Conservation (phyloP, 148 eudicot genomes). For the Talinum fruticosum region DNA sequence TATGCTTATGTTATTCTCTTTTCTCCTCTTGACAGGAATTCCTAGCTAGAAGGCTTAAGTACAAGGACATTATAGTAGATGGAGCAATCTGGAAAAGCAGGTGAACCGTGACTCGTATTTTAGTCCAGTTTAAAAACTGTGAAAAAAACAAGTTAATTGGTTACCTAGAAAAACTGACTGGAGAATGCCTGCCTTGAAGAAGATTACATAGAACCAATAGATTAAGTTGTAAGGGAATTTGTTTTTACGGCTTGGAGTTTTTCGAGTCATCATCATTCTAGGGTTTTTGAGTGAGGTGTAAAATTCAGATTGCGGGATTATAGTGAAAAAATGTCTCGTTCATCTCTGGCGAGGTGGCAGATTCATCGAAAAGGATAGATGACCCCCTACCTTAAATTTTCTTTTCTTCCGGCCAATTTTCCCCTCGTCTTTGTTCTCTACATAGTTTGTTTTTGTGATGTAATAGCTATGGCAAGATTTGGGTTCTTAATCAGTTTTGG, state of each 20-base stretch:
- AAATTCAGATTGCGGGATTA: constrained; percentile 32
- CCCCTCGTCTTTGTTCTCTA: constrained; percentile 5
- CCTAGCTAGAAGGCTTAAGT: constrained; percentile 32
- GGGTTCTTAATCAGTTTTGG: not conserved
- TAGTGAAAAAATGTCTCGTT: constrained; percentile 19
- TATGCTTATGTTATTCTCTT: not conserved
- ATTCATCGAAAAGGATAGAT: constrained; percentile 28
- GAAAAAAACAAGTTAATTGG: constrained; percentile 21
- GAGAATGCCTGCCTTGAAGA: constrained; percentile 27
- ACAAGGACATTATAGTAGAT: constrained; percentile 30
- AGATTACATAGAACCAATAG: constrained; percentile 28
- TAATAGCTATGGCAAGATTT: constrained; percentile 31
- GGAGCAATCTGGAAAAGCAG: constrained; percentile 31
- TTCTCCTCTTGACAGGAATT: constrained; percentile 30
- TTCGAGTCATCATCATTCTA: constrained; percentile 17
- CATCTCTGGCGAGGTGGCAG: constrained; percentile 25
- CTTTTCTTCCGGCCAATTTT: not conserved
- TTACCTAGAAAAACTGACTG: constrained; percentile 25
- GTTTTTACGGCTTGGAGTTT: constrained; percentile 17
- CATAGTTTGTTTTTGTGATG: constrained; percentile 28
- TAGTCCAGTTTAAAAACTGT: constrained; percentile 31
- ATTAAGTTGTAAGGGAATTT: constrained; percentile 35
- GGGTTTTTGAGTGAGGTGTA: constrained; percentile 34
- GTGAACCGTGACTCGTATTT: constrained; percentile 17
- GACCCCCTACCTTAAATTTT: constrained; percentile 1